Evolutionary conservation across 2,329 filamentous ascomycete species (phyloP).

Genomic region (Rhynchosporium secalis): DNA sequence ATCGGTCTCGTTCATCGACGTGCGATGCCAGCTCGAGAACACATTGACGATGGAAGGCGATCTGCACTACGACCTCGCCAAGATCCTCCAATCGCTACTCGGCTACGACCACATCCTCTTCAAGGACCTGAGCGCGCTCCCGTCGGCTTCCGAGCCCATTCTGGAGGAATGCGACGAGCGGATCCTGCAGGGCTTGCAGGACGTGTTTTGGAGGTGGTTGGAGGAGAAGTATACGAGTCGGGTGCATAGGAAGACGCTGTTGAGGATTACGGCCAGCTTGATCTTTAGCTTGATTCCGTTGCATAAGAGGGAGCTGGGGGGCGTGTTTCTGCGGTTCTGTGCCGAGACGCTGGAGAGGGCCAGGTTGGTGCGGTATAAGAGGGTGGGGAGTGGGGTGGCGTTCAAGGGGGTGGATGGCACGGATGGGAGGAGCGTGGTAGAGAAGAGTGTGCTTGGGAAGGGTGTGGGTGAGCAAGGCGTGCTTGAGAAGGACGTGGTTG

Average conservation of each 20-base stretch:
- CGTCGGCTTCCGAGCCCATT: neutral
- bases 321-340: conserved; percentile 31
- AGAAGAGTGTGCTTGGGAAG: neutral
- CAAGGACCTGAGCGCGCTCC: neutral
- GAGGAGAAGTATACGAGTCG: conserved; percentile 18
- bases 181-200: neutral
- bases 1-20: conserved; percentile 14
- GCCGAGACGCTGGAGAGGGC: conserved; percentile 22
- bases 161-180: conserved; percentile 11
- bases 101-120: conserved; percentile 20
- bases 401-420: neutral
- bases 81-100: conserved; percentile 12
- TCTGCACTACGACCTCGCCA: conserved; percentile 16
- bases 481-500: neutral
- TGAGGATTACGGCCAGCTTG: conserved; percentile 38
- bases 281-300: conserved; percentile 39
- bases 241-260: conserved; percentile 39
- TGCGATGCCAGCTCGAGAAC: conserved; percentile 11
- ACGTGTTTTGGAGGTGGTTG: conserved; percentile 13
- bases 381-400: neutral
- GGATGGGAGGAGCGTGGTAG: neutral
- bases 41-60: conserved; percentile 15
- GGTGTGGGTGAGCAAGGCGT: neutral
- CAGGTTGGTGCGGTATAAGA: conserved; percentile 3
- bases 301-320: conserved; percentile 34